Evolutionary conservation across 1,284 basidiomycete species (phyloP).

Genomic region (Ganoderma sp.): DNA sequence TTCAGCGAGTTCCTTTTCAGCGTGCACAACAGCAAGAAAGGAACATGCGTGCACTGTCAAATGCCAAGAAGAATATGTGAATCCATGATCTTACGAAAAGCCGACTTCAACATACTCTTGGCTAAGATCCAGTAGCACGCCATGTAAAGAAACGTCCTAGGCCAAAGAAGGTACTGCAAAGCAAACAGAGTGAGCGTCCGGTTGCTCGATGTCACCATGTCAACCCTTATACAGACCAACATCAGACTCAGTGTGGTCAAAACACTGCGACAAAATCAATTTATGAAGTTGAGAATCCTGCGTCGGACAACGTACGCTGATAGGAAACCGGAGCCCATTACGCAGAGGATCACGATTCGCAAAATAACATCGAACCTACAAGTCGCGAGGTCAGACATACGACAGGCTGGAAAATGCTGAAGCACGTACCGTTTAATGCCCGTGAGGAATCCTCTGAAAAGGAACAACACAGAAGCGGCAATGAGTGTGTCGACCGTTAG

Average conservation of each 20-base stretch:
- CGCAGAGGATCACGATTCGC: conserved; percentile 13
- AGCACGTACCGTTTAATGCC: conserved; percentile 16
- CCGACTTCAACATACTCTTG: conserved; percentile 16
- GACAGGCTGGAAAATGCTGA: background rate
- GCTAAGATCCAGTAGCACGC: conserved; percentile 19
- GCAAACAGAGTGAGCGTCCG: background rate
- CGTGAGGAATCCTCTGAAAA: conserved; percentile 19
- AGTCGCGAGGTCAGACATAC: background rate
- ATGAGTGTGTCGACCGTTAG: background rate
- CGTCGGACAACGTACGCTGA: conserved; percentile 5
- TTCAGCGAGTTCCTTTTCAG: conserved; percentile 20
- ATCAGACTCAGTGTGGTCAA: background rate
- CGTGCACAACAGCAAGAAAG: conserved; percentile 22
- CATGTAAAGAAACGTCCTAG: background rate
- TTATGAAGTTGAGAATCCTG: background rate
- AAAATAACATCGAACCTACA: conserved; percentile 20
- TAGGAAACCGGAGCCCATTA: conserved; percentile 21
- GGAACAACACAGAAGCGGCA: conserved; percentile 9
- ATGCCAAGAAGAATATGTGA: background rate
- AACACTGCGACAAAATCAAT: conserved; percentile 3
- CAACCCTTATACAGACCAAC: background rate
- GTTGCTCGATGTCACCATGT: background rate
- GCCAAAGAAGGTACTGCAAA: conserved; percentile 1
- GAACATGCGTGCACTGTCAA: conserved; percentile 26
- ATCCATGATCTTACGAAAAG: background rate